These are phyloP conservation scores for Allomyces javanicus DNA, from an alignment of 192 early-diverging fungal species.

Conservation along the genomic window DNA sequence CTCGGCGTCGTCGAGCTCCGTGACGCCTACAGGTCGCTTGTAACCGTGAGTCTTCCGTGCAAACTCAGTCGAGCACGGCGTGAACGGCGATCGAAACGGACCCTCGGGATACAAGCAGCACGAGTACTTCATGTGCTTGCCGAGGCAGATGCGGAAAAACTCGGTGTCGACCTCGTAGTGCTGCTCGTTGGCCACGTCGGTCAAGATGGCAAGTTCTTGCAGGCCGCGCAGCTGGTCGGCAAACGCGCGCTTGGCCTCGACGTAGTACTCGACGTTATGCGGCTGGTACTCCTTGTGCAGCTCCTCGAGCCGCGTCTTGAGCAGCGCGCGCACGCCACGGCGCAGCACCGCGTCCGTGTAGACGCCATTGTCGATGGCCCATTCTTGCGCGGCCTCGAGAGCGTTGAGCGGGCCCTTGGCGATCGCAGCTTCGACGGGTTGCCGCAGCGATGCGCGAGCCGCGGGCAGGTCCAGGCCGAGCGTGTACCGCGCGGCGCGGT, in stretches of 20 bases:
- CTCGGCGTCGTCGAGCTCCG: slow-evolving; percentile 30
- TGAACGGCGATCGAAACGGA: slow-evolving; percentile 1
- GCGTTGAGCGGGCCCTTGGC: background rate
- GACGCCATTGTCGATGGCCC: background rate
- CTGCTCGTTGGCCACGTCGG: slow-evolving; percentile 49
- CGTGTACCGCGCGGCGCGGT: too few species aligned
- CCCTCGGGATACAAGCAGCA: slow-evolving; percentile 30
- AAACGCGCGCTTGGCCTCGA: background rate
- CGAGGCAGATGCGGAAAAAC: slow-evolving; percentile 13
- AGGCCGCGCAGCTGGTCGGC: background rate
- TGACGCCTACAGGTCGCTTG: slow-evolving; percentile 1
- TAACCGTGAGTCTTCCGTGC: background rate
- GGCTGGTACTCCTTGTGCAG: background rate
- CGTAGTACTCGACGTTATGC: background rate
- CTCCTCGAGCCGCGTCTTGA: background rate
- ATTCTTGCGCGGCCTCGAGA: background rate
- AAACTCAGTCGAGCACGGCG: background rate
- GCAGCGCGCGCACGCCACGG: background rate
- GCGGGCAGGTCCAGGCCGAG: background rate
- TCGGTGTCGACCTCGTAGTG: slow-evolving; percentile 30
- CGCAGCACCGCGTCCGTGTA: background rate
- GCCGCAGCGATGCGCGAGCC: background rate
- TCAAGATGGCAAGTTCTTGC: slow-evolving; percentile 22
- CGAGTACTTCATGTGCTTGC: slow-evolving; percentile 37
- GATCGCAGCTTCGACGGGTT: background rate